A percentile compares a stretch with the other conserved stretches of the same genome.
Conservation (phyloP, 805 yeast species). For the Barnettozyma botsteinii region DNA sequence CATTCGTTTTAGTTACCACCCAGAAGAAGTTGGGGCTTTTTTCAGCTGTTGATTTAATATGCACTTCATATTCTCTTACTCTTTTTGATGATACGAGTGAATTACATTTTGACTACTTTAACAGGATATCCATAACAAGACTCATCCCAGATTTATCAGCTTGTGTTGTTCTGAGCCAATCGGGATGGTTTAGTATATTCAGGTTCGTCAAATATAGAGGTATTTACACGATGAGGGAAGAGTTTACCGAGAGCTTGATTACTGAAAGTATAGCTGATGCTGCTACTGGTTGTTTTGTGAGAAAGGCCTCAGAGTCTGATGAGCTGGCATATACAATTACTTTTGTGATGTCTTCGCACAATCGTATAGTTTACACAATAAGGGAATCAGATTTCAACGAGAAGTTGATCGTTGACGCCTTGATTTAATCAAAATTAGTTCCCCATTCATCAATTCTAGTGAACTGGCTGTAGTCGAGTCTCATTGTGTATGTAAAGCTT, state of each 20-base stretch:
- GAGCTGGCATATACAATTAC: neutral
- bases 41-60: constrained; percentile 38
- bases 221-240: constrained; percentile 37
- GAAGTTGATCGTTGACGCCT: neutral
- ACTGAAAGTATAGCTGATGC: neutral
- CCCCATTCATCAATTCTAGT: too few species aligned
- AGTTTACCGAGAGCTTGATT: constrained; percentile 14
- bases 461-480: too few species aligned
- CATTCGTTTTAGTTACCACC: neutral
- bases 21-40: neutral
- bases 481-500: too few species aligned
- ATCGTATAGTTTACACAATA: neutral
- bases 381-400: neutral
- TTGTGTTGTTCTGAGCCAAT: constrained; percentile 37
- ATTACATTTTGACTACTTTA: constrained; percentile 6
- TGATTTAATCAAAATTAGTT: too few species aligned
- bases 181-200: constrained; percentile 38
- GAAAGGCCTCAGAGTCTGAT: neutral
- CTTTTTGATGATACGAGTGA: constrained; percentile 30
- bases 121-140: constrained; percentile 26
- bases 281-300: neutral
- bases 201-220: constrained; percentile 39
- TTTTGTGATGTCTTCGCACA: neutral
- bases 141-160: constrained; percentile 37
- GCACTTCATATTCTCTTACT: constrained; percentile 40